These are phyloP conservation scores for Fusarium sp. DNA, from an alignment of 2,329 filamentous ascomycete species.

Conservation along the genomic window DNA sequence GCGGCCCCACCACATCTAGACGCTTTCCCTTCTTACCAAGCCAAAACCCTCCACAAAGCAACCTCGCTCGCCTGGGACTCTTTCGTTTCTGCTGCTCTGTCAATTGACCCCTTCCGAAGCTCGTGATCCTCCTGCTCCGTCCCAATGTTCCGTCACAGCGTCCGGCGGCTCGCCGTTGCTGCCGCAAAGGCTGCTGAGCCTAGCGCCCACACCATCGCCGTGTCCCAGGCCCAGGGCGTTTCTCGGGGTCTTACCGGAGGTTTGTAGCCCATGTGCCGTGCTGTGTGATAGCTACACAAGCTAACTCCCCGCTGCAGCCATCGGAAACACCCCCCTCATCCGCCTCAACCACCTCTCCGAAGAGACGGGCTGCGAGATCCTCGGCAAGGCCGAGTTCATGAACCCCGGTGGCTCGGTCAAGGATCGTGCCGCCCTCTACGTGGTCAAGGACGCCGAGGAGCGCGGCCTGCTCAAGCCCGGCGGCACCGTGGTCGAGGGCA, in stretches of 20 bases:
- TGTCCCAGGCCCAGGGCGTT: constrained; percentile 84
- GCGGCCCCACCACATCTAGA: constrained; percentile 42
- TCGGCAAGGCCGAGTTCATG: constrained; percentile 98
- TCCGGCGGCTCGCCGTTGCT: constrained; percentile 74
- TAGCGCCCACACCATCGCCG: constrained; percentile 72
- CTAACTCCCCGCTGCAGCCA: constrained; percentile 67
- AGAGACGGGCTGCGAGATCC: constrained; percentile 91
- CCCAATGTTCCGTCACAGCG: constrained; percentile 76
- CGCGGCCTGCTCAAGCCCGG: constrained; percentile 83
- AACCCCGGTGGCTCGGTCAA: constrained; percentile 98
- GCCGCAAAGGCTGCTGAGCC: constrained; percentile 59
- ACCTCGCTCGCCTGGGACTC: constrained; percentile 17
- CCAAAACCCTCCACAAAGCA: constrained; percentile 13
- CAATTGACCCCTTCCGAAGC: constrained; percentile 30
- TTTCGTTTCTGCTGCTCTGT: neutral
- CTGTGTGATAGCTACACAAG: neutral
- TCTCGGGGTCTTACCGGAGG: constrained; percentile 85
- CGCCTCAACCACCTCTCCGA: constrained; percentile 88
- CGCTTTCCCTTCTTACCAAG: constrained; percentile 27
- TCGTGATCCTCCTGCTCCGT: neutral
- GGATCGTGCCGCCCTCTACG: constrained; percentile 93
- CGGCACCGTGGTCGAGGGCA: constrained; percentile 96
- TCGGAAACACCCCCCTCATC: constrained; percentile 97
- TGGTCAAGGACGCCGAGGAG: constrained; percentile 94
- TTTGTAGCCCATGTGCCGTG: constrained; percentile 54